Conservation (phyloP, 495 filamentous ascomycete species). For the Evernia prunastri region DNA sequence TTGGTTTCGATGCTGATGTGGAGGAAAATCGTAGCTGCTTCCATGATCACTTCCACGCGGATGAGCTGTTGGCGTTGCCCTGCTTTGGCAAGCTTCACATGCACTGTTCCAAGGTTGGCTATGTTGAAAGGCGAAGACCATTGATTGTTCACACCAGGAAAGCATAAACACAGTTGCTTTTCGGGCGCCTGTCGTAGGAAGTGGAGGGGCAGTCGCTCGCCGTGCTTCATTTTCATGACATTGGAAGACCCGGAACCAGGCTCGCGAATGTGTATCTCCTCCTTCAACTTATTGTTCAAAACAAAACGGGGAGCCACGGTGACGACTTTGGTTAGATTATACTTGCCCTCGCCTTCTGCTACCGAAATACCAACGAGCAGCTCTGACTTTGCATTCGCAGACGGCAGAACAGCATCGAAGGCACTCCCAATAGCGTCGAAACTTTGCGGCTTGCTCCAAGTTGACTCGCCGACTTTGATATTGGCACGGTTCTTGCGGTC, state of each 20-base stretch:
- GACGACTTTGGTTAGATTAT: constrained; percentile 91
- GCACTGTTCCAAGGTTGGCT: constrained; percentile 80
- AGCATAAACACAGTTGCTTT: constrained; percentile 89
- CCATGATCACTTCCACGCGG: constrained; percentile 81
- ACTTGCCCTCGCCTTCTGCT: constrained; percentile 88
- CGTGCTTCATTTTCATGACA: constrained; percentile 65
- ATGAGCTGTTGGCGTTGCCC: constrained; percentile 85
- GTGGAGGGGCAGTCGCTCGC: constrained; percentile 73
- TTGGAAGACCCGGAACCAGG: constrained; percentile 66
- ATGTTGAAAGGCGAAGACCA: constrained; percentile 99
- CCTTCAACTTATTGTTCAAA: constrained; percentile 82
- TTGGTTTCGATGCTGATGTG: constrained; percentile 84
- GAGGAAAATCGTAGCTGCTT: constrained; percentile 85
- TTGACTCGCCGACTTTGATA: constrained; percentile 77
- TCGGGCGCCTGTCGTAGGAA: constrained; percentile 71
- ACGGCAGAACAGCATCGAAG: constrained; percentile 74
- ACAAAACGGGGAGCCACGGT: constrained; percentile 92
- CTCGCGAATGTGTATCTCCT: constrained; percentile 84
- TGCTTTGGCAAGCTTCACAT: constrained; percentile 87
- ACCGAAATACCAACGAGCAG: constrained; percentile 87
- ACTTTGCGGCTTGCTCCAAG: constrained; percentile 95
- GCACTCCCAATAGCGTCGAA: constrained; percentile 97
- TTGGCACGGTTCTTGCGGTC: constrained; percentile 85
- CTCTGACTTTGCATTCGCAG: constrained; percentile 62
- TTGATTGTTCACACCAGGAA: constrained; percentile 90